Conservation (phyloP, 169 alveolate species). For the Perkinsus chesapeaki region DNA sequence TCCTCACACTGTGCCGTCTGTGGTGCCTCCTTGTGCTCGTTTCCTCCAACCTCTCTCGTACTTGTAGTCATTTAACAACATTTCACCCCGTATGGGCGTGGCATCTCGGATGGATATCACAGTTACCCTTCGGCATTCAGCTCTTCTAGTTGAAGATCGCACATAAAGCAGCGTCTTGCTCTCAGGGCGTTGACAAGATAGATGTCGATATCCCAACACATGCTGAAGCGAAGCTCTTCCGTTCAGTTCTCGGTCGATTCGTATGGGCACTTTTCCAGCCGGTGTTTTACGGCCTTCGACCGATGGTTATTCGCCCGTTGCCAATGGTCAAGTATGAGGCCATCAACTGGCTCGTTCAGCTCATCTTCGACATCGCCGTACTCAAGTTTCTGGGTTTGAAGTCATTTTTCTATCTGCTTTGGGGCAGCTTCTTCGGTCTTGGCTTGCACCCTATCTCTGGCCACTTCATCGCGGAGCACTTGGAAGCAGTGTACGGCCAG, state of each 20-base stretch:
- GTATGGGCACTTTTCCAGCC: slow-evolving; percentile 36
- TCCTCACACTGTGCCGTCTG: too few relatives aligned
- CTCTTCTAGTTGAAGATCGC: neutral
- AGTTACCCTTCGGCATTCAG: too few relatives aligned
- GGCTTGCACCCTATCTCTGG: slow-evolving; percentile 58
- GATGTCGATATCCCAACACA: slow-evolving; percentile 37
- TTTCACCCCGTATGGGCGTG: too few relatives aligned
- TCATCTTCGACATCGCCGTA: slow-evolving; percentile 24
- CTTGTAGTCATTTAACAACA: too few relatives aligned
- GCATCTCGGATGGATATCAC: too few relatives aligned
- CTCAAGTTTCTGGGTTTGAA: slow-evolving; percentile 21
- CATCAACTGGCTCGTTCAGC: slow-evolving; percentile 32
- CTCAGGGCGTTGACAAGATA: slow-evolving; percentile 31
- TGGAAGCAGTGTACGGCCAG: slow-evolving; percentile 36
- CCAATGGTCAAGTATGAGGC: slow-evolving; percentile 25
- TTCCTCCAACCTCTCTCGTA: too few relatives aligned
- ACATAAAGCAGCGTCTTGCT: neutral
- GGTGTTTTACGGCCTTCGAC: slow-evolving; percentile 48
- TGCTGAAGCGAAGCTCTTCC: slow-evolving; percentile 41
- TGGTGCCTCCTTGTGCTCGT: neutral
- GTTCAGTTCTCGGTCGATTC: slow-evolving; percentile 31
- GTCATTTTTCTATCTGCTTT: slow-evolving; percentile 39
- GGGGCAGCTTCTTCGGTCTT: slow-evolving; percentile 39
- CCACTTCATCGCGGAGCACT: slow-evolving; percentile 71
- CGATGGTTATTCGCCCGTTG: slow-evolving; percentile 40